Conservation (phyloP, 805 yeast species). For the Priceomyces medius region DNA sequence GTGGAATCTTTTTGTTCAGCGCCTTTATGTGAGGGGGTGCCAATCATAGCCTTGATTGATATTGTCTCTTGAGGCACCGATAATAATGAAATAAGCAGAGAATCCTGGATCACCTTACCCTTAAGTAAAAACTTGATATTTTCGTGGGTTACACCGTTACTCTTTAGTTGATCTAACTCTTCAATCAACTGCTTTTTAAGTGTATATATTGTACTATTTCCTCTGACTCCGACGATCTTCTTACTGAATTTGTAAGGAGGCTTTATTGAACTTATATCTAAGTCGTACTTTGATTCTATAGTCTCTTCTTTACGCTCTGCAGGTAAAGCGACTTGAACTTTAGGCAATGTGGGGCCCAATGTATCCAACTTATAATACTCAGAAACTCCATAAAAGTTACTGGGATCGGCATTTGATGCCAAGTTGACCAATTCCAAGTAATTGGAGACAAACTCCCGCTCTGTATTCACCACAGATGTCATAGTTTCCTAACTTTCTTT, state of each 20-base stretch:
- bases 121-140: constrained; percentile 55
- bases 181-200: constrained; percentile 39
- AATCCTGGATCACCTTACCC: constrained; percentile 62
- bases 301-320: background rate
- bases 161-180: constrained; percentile 22
- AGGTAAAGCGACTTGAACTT: constrained; percentile 37
- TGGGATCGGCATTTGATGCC: constrained; percentile 36
- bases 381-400: constrained; percentile 30
- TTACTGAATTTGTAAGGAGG: constrained; percentile 62
- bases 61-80: constrained; percentile 25
- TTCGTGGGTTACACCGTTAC: constrained; percentile 29
- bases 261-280: constrained; percentile 62
- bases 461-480: constrained; percentile 19
- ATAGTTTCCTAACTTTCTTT: constrained; percentile 1
- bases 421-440: constrained; percentile 49
- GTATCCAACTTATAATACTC: constrained; percentile 28
- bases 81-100: constrained; percentile 34
- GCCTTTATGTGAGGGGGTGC: constrained; percentile 14
- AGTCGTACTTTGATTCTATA: constrained; percentile 15
- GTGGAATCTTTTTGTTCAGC: background rate
- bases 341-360: constrained; percentile 51
- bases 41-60: constrained; percentile 46
- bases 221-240: constrained; percentile 21
- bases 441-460: constrained; percentile 48
- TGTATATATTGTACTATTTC: constrained; percentile 32